A percentile compares a stretch with the other conserved stretches of the same genome.
These are phyloP conservation scores for Stephanodiscus minutulus DNA, from an alignment of 108 stramenopile genomes.

Conservation along the genomic window DNA sequence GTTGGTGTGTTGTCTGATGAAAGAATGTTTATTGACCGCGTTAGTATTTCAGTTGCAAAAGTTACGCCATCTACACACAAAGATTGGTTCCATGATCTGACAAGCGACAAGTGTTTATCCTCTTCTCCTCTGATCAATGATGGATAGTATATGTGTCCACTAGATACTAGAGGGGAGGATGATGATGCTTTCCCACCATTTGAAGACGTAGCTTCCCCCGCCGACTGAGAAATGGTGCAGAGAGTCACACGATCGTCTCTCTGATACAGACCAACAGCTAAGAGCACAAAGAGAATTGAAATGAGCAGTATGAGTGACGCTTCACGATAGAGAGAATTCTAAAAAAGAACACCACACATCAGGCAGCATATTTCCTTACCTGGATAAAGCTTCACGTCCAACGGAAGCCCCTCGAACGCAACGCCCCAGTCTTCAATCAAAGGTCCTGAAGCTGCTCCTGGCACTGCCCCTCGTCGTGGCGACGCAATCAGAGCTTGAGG, in stretches of 20 bases:
- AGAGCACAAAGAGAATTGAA: neutral
- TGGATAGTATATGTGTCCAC: conserved; percentile 62
- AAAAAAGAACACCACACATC: neutral
- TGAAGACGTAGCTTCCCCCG: neutral
- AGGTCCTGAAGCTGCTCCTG: conserved; percentile 37
- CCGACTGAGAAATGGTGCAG: conserved; percentile 56
- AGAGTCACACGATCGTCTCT: conserved; percentile 80
- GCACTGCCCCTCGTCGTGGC: conserved; percentile 19
- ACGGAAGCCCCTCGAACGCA: conserved; percentile 85
- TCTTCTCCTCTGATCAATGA: conserved; percentile 14
- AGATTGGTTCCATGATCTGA: conserved; percentile 54
- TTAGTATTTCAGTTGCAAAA: conserved; percentile 51
- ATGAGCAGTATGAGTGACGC: neutral
- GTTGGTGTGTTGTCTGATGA: conserved; percentile 9
- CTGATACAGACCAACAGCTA: conserved; percentile 83
- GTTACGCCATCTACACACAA: conserved; percentile 60
- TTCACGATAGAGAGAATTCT: neutral
- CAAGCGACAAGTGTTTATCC: conserved; percentile 11
- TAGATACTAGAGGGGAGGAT: conserved; percentile 27
- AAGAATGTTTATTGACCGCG: conserved; percentile 29
- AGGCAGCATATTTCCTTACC: neutral
- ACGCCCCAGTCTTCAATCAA: conserved; percentile 85
- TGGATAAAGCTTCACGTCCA: conserved; percentile 77
- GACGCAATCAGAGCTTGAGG: conserved; percentile 52
- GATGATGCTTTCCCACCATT: conserved; percentile 17